These are phyloP conservation scores for Euphorbia celastroides DNA, from an alignment of 441 rosid genomes.

Conservation along the genomic window DNA sequence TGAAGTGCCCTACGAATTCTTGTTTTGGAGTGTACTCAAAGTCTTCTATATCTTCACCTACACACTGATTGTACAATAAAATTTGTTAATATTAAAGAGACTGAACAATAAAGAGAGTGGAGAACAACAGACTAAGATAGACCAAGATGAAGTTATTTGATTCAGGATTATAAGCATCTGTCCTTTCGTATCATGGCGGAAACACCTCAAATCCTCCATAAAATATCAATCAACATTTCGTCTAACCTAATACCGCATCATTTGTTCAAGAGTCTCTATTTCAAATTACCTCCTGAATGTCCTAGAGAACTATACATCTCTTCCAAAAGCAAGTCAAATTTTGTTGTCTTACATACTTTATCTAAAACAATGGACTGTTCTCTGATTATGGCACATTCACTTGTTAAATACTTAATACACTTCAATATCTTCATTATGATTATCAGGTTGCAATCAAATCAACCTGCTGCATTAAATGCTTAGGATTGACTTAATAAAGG, in stretches of 20 bases:
- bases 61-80: conserved; percentile 44
- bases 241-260: not conserved
- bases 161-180: not conserved
- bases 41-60: conserved; percentile 92
- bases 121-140: not conserved
- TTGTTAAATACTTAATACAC: too few species aligned
- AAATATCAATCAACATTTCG: not conserved
- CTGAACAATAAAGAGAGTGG: not conserved
- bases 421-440: not conserved
- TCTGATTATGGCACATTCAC: too few species aligned
- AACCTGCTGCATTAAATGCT: not conserved
- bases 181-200: not conserved
- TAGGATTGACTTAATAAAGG: not conserved
- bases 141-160: not conserved
- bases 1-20: conserved; percentile 89
- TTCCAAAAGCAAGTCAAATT: not conserved
- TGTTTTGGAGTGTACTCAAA: conserved; percentile 97
- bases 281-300: not conserved
- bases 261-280: too few species aligned
- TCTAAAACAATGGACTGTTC: not conserved
- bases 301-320: not conserved
- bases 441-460: not conserved
- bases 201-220: not conserved
- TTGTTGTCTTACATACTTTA: not conserved
- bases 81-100: conserved; percentile 18